Evolutionary conservation across 306 rosid species (phyloP), one percentile per base, ranked within the genome.

Genomic region (Senna tora): DNA sequence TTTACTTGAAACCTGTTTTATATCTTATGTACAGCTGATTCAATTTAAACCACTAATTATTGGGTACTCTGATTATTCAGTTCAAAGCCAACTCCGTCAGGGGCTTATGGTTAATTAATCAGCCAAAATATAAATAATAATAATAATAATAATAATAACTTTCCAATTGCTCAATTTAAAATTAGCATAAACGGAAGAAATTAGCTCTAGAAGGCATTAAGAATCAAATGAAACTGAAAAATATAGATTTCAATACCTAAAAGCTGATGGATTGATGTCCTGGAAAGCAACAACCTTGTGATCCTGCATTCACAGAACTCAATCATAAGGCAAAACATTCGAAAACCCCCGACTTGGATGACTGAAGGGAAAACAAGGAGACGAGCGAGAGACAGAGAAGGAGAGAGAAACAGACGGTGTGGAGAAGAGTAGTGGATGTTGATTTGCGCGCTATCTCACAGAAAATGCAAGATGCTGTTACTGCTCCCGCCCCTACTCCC

Each of bases 211-310:
- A 60, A 69, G 32, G 43, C 50, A 22, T 65, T 30, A 50, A 8
- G 61, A 77, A 61, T 28, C 15, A 30, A n/a, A 53, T 47, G 34
- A 14, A 28, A 36, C 14, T 56, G 5, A 25, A 38, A 67, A 14
- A 22, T 50, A 54, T 41, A 25, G 15, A 3, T 46, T 16, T 55
- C 43, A 54, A 36, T 68, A 86, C 93, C 93, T 86, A 80, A 77
- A 68, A 82, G 94, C 94, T 16, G 93, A 79, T 13, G 90, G 93
- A 51, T 71, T 75, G 65, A 81, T 82, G 64, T 88, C 93, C 64
- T 50, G 84, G 65, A 88, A 88, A 17, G 89, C 89, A 52, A 86
- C 81, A 16, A 86, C 89, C 73, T 70, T 84, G 59, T 86, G 82
- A 52, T 88, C 94, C 94, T 88, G 86, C 77, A 71, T 30, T 33